Conservation (phyloP, 495 filamentous ascomycete species). For the Aspergillus sclerotiicarbonarius region DNA sequence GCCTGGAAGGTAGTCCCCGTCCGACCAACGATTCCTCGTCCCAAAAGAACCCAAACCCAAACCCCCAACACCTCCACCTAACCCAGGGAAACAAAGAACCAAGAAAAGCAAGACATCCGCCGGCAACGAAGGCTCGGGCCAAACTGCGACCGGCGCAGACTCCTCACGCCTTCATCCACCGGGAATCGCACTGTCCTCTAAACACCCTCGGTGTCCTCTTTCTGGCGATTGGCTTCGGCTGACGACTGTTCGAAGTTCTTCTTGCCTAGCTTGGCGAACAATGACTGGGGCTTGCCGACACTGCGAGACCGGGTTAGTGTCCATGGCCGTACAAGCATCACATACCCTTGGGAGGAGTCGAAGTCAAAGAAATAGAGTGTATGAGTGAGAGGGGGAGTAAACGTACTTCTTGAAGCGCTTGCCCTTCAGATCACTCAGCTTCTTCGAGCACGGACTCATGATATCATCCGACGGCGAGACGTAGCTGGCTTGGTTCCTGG, state of each 20-base stretch:
- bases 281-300: slow-evolving; percentile 47
- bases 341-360: not conserved
- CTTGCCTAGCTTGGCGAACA: slow-evolving; percentile 52
- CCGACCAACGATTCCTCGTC: too few species aligned
- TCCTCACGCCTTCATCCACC: too few species aligned
- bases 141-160: too few species aligned
- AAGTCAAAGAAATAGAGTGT: not conserved
- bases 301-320: slow-evolving; percentile 21
- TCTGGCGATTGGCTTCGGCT: slow-evolving; percentile 10
- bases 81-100: slow-evolving; percentile 24
- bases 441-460: slow-evolving; percentile 91
- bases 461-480: slow-evolving; percentile 91
- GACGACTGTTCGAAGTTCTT: slow-evolving; percentile 48
- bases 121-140: too few species aligned
- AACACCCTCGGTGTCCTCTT: slow-evolving; percentile 4
- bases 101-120: slow-evolving; percentile 12
- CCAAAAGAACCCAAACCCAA: too few species aligned
- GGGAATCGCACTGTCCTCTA: too few species aligned
- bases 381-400: not conserved
- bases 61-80: too few species aligned
- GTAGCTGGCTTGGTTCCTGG: slow-evolving; percentile 60
- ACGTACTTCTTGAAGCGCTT: slow-evolving; percentile 66
- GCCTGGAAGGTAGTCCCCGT: too few species aligned
- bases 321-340: not conserved
- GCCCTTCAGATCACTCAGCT: slow-evolving; percentile 78